Evolutionary conservation across 371 early-diverging fungal genomes (phyloP).

Genomic region (Lichtheimia ornata): DNA sequence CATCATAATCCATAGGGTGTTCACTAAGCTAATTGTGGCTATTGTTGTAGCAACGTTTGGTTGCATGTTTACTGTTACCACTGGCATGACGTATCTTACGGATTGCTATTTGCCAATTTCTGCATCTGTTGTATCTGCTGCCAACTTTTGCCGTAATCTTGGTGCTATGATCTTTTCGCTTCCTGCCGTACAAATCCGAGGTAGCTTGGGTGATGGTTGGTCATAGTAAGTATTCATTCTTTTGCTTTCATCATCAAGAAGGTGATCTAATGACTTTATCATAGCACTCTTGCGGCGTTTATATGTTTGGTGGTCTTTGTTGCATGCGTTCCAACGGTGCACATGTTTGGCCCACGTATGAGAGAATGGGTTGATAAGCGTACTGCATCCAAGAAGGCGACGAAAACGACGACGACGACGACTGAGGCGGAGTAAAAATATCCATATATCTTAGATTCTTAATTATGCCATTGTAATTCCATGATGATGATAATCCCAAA

Average conservation of each 20-base stretch:
- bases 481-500: too few species aligned
- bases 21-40: neutral
- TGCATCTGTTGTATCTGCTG: conserved; percentile 38
- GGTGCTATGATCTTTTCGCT: conserved; percentile 40
- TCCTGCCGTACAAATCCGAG: conserved; percentile 25
- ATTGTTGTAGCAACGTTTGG: conserved; percentile 22
- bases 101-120: conserved; percentile 30
- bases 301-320: conserved; percentile 15
- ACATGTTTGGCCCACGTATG: conserved; percentile 17
- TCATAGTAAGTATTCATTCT: conserved; percentile 31
- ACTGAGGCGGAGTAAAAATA: too few species aligned
- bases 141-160: conserved; percentile 33
- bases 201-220: conserved; percentile 34
- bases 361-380: neutral
- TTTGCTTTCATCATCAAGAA: neutral
- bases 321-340: conserved; percentile 26
- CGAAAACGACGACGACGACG: too few species aligned
- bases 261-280: neutral
- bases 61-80: conserved; percentile 38
- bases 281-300: conserved; percentile 22
- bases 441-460: too few species aligned
- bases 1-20: neutral
- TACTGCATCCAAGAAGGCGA: too few species aligned
- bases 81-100: conserved; percentile 30
- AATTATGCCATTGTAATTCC: too few species aligned